phyloP scores from a whole-genome alignment of 129 eudicot species.

The Chrysanthemum seticuspe region DNA sequence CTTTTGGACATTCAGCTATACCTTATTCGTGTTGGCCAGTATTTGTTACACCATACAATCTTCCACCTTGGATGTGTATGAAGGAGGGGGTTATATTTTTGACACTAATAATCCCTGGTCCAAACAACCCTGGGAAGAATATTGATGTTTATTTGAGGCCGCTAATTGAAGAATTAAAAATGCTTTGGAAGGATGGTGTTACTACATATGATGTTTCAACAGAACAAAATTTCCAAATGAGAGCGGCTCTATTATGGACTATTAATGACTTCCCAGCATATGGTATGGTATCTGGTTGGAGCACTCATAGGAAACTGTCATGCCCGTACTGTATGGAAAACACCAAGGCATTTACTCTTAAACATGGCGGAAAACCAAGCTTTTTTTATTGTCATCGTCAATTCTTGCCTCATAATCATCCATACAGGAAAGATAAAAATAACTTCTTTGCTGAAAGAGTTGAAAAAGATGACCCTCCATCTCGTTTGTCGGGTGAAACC shows the following conservation, averaged over 20 bases:
- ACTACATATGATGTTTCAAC: neutral
- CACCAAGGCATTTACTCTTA: neutral
- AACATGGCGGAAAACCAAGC: constrained; percentile 8
- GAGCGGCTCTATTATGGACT: constrained; percentile 7
- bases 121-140: neutral
- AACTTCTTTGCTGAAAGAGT: neutral
- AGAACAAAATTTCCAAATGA: neutral
- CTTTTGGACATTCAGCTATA: neutral
- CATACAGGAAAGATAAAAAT: neutral
- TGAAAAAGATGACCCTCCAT: neutral
- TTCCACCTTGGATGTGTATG: constrained; percentile 18
- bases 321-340: constrained; percentile 12
- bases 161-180: neutral
- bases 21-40: constrained; percentile 18
- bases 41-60: constrained; percentile 9
- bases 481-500: neutral
- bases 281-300: constrained; percentile 9
- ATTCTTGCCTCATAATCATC: constrained; percentile 6
- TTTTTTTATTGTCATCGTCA: constrained; percentile 15
- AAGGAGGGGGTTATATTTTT: neutral
- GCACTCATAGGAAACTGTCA: constrained; percentile 16
- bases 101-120: constrained; percentile 5
- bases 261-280: constrained; percentile 13
- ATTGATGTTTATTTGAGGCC: constrained; percentile 4
- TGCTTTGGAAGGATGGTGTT: constrained; percentile 4